Percentiles rank a stretch among this genome's conserved stretches.
These are phyloP conservation scores for Piromyces sp. DNA, from an alignment of 192 early-diverging fungal genomes.

Conservation along the genomic window DNA sequence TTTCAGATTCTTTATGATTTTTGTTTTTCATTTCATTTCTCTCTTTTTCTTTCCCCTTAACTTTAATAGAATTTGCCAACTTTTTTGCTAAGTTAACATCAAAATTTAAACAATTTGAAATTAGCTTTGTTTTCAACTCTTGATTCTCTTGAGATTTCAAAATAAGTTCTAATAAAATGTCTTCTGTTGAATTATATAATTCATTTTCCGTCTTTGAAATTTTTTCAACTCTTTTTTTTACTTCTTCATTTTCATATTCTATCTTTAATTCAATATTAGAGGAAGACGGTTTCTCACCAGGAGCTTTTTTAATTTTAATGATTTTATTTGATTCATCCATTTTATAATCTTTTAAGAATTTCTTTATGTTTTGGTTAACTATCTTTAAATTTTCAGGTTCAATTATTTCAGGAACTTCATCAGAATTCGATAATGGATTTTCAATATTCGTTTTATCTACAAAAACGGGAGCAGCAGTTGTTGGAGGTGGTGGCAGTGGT, in stretches of 20 bases:
- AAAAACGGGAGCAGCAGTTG: too few relatives aligned
- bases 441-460: too few relatives aligned
- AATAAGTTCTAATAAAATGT: background rate
- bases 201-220: background rate
- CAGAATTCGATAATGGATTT: too few relatives aligned
- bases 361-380: background rate
- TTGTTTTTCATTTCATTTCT: background rate
- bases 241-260: background rate
- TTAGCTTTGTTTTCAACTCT: background rate
- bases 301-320: background rate
- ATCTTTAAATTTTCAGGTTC: background rate
- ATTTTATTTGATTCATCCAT: background rate
- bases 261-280: background rate
- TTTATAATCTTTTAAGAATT: background rate
- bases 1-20: background rate
- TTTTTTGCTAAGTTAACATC: background rate
- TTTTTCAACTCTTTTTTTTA: background rate
- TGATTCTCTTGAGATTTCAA: background rate
- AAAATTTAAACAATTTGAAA: background rate
- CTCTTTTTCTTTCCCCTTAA: background rate
- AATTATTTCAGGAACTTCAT: background rate
- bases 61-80: background rate
- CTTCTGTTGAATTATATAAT: background rate
- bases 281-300: background rate
- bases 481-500: background rate